Evolutionary conservation across 108 stramenopile species (phyloP).

Genomic region (Epithemia pelagica): DNA sequence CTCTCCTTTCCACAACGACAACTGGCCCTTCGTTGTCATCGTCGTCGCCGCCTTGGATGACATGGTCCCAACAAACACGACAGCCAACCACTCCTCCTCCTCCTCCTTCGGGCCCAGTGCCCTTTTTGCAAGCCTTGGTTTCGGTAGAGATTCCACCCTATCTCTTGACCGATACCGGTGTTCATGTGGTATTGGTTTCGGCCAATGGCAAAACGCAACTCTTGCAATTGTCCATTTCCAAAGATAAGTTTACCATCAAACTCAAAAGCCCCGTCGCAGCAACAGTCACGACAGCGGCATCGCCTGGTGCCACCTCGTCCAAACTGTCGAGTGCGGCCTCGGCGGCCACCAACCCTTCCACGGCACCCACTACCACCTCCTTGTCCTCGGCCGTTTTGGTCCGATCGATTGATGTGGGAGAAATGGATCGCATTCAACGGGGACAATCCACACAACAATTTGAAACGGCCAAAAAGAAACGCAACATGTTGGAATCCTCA

Average conservation of each 20-base stretch:
- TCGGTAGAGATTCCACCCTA: conserved; percentile 37
- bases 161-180: conserved; percentile 33
- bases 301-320: neutral
- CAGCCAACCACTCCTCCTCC: neutral
- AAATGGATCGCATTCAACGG: conserved; percentile 75
- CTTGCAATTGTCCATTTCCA: conserved; percentile 37
- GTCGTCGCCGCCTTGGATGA: too few relatives aligned
- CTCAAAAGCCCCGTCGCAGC: neutral
- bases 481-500: neutral
- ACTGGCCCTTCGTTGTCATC: too few relatives aligned
- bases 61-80: neutral
- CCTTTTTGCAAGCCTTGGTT: conserved; percentile 34
- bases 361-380: neutral
- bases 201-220: conserved; percentile 59
- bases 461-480: conserved; percentile 31
- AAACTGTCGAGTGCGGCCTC: too few relatives aligned
- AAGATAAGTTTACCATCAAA: conserved; percentile 61
- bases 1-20: too few relatives aligned
- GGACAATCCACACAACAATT: conserved; percentile 58
- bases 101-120: neutral
- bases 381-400: neutral
- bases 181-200: conserved; percentile 46
- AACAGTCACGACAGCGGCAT: neutral
- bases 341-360: neutral
- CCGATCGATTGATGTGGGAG: conserved; percentile 62